Evolutionary conservation across 2,329 filamentous ascomycete genomes (phyloP).

Genomic region (Albifimbria verrucaria): DNA sequence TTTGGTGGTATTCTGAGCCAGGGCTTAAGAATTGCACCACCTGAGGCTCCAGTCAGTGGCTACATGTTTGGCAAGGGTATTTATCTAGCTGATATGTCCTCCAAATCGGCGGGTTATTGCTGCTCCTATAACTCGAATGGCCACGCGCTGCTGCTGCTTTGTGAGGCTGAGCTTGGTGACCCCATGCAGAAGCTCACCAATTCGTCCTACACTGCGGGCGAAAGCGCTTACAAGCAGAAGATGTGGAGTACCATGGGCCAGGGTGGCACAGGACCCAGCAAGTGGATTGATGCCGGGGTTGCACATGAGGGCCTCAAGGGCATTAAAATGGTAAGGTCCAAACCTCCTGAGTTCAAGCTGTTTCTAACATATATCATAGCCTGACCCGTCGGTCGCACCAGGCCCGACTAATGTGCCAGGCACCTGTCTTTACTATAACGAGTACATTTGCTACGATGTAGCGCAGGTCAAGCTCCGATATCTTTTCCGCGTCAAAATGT

Average conservation of each 20-base stretch:
- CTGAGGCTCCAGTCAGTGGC: slow-evolving; percentile 73
- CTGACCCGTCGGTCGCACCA: slow-evolving; percentile 44
- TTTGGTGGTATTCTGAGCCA: slow-evolving; percentile 85
- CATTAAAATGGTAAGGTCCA: slow-evolving; percentile 64
- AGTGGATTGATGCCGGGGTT: slow-evolving; percentile 72
- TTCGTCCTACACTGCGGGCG: slow-evolving; percentile 60
- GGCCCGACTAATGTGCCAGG: slow-evolving; percentile 42
- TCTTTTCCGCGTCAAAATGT: slow-evolving; percentile 60
- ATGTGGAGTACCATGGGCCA: slow-evolving; percentile 68
- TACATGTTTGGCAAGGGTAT: slow-evolving; percentile 93
- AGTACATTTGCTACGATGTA: slow-evolving; percentile 70
- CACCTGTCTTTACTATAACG: slow-evolving; percentile 62
- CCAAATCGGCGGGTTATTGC: slow-evolving; percentile 81
- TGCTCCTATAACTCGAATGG: slow-evolving; percentile 57
- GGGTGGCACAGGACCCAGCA: slow-evolving; percentile 59
- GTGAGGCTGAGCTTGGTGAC: slow-evolving; percentile 72
- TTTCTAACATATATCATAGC: slow-evolving; percentile 33
- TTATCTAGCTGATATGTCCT: slow-evolving; percentile 81
- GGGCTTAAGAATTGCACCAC: slow-evolving; percentile 84
- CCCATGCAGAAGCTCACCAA: slow-evolving; percentile 64
- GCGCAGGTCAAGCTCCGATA: slow-evolving; percentile 69
- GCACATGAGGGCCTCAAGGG: slow-evolving; percentile 65
- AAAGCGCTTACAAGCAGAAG: slow-evolving; percentile 57
- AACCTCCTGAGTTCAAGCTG: too few species aligned
- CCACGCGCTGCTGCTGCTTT: slow-evolving; percentile 73